phyloP scores from a whole-genome alignment of 2,329 filamentous ascomycete species.

The Drechslera avenae region DNA sequence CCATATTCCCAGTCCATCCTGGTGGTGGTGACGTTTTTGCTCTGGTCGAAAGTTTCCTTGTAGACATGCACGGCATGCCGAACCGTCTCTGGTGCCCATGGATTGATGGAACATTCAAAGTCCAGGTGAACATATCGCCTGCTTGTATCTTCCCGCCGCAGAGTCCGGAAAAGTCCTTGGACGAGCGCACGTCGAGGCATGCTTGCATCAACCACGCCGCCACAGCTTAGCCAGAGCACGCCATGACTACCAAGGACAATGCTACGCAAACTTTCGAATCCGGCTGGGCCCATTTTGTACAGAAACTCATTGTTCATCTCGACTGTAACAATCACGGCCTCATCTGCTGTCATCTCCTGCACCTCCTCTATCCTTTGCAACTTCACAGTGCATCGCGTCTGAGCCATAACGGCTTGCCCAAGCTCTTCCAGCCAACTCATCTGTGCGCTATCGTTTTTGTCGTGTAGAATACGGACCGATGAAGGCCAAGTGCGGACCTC shows the following conservation, averaged over 20 bases:
- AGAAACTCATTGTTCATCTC: too few species aligned
- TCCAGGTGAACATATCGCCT: constrained; percentile 1
- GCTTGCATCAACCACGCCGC: not conserved
- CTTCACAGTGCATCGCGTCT: too few species aligned
- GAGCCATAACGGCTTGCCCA: too few species aligned
- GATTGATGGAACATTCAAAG: not conserved
- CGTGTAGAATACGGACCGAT: too few species aligned
- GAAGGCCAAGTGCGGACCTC: too few species aligned
- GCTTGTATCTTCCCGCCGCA: constrained; percentile 1
- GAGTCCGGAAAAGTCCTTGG: constrained; percentile 1
- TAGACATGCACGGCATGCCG: not conserved
- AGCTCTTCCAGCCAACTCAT: too few species aligned
- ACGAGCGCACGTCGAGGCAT: not conserved
- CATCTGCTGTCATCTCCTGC: too few species aligned
- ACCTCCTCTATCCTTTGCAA: too few species aligned
- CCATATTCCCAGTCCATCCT: constrained; percentile 2
- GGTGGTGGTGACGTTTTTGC: not conserved
- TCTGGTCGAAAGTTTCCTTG: not conserved
- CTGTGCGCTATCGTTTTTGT: too few species aligned
- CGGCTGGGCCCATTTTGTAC: too few species aligned
- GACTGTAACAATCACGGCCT: too few species aligned
- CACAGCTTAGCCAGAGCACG: constrained; percentile 5
- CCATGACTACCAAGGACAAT: not conserved
- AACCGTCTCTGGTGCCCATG: not conserved
- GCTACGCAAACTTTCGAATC: not conserved